A percentile compares a stretch with the other conserved stretches of the same genome.
Conservation (phyloP, 169 alveolate genomes). For the Cryptosporidium sp. region DNA sequence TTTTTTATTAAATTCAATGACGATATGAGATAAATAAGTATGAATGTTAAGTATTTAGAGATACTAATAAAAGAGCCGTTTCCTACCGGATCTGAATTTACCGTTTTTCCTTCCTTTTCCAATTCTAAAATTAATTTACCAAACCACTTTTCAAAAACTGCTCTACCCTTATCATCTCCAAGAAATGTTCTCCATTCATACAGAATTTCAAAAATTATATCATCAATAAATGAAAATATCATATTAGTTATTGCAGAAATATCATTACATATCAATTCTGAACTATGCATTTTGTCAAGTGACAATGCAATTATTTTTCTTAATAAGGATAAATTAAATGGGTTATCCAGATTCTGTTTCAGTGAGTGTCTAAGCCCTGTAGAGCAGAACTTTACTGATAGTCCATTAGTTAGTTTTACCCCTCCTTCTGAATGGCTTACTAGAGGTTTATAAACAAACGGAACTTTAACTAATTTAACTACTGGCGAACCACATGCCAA, state of each 20-base stretch:
- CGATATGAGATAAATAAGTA: constrained; percentile 24
- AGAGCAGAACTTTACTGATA: constrained; percentile 32
- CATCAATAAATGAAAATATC: constrained; percentile 56
- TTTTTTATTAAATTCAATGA: constrained; percentile 20
- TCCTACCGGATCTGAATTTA: background rate
- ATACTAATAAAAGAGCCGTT: background rate
- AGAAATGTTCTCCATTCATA: constrained; percentile 28
- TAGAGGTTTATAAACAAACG: constrained; percentile 75
- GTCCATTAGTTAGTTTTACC: background rate
- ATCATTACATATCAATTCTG: background rate
- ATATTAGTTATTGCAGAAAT: constrained; percentile 3
- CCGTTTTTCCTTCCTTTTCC: background rate
- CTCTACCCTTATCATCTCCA: constrained; percentile 33
- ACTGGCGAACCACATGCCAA: constrained; percentile 21
- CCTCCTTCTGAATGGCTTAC: constrained; percentile 7
- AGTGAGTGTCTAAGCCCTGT: constrained; percentile 35
- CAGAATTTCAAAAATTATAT: constrained; percentile 32
- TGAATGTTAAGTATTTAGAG: constrained; percentile 6
- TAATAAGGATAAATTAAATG: background rate
- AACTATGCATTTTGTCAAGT: background rate
- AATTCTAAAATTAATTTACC: background rate
- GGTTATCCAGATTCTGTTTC: constrained; percentile 27
- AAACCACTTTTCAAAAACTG: constrained; percentile 50
- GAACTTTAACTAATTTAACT: constrained; percentile 65
- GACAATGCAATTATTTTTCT: background rate